phyloP scores from a whole-genome alignment of 495 filamentous ascomycete species.

The Aspergillus homomorphus region DNA sequence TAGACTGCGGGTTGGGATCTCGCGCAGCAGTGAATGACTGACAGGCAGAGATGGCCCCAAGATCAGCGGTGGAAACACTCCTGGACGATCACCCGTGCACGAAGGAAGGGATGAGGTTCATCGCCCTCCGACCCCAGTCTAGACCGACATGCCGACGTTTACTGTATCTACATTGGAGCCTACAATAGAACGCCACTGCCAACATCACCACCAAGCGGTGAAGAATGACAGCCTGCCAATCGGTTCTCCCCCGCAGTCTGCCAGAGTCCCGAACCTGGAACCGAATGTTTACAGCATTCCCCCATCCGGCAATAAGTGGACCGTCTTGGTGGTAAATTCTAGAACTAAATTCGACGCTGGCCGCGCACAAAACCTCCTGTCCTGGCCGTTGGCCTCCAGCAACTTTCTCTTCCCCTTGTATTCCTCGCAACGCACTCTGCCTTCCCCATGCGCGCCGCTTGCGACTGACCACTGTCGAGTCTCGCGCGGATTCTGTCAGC shows the following conservation, averaged over 20 bases:
- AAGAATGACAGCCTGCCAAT: background rate
- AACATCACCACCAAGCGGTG: too few species aligned
- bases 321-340: slow-evolving; percentile 8
- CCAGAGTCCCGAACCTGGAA: background rate
- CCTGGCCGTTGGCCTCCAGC: background rate
- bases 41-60: too few species aligned
- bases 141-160: too few species aligned
- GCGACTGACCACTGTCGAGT: background rate
- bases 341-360: background rate
- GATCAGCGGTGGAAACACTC: too few species aligned
- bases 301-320: slow-evolving; percentile 7
- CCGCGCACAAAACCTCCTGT: background rate
- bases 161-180: too few species aligned
- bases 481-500: background rate
- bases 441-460: background rate
- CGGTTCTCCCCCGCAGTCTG: background rate
- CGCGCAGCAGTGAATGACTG: too few species aligned
- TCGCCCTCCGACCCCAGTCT: too few species aligned
- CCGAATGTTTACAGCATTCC: background rate
- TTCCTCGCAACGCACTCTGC: background rate
- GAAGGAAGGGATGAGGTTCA: too few species aligned
- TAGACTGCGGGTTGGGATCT: background rate
- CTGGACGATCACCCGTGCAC: too few species aligned
- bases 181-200: too few species aligned
- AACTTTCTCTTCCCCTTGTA: background rate